Evolutionary conservation across 1,139 yeast species (phyloP).

Genomic region (Wickerhamomyces sp.): DNA sequence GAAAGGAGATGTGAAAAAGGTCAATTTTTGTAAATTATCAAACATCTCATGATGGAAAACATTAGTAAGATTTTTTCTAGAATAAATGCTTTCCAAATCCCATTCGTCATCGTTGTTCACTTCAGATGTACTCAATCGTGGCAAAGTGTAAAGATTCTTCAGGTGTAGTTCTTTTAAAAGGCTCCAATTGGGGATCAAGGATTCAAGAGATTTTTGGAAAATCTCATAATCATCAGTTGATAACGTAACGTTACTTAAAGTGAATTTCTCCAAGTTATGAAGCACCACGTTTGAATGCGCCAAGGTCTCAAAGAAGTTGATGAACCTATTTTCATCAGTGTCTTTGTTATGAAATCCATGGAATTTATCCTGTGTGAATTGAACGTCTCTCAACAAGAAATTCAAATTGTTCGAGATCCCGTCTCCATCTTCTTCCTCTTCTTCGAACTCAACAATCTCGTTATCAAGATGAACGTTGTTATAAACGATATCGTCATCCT

Average conservation of each 20-base stretch:
- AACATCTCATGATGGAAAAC: background rate
- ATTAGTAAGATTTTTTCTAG: background rate
- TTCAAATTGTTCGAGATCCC: constrained; percentile 1
- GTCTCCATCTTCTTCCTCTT: constrained; percentile 2
- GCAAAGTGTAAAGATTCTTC: background rate
- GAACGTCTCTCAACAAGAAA: constrained; percentile 3
- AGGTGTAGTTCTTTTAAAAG: background rate
- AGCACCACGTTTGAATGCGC: background rate
- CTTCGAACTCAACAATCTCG: background rate
- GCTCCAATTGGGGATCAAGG: background rate
- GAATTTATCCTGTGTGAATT: constrained; percentile 1
- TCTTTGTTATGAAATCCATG: constrained; percentile 1
- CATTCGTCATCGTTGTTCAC: background rate
- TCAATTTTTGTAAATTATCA: background rate
- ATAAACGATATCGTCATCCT: constrained; percentile 1
- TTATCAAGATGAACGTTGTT: background rate
- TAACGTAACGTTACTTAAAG: constrained; percentile 5
- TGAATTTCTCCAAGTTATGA: constrained; percentile 2
- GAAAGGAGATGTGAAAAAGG: background rate
- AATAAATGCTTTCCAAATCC: background rate
- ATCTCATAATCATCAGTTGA: background rate
- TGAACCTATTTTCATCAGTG: background rate
- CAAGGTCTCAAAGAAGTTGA: background rate
- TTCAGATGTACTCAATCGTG: background rate
- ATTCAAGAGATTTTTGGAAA: constrained; percentile 1